Conservation (phyloP, 2,329 filamentous ascomycete genomes). For the Fusarium sp. region DNA sequence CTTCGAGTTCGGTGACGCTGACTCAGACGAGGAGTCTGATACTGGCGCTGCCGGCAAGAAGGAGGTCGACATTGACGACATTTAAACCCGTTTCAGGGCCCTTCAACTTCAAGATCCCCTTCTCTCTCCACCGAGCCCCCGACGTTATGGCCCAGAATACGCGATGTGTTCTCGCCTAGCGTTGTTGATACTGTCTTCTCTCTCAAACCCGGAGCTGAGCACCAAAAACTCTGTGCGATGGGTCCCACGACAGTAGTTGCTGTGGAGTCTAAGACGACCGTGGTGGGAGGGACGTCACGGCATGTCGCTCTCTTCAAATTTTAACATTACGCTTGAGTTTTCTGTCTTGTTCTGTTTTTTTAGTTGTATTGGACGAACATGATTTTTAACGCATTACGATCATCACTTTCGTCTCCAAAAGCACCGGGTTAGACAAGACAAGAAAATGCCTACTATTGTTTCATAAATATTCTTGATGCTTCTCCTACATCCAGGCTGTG, state of each 20-base stretch:
- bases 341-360: slow-evolving; percentile 42
- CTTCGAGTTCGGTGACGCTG: slow-evolving; percentile 99
- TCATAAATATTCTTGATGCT: slow-evolving; percentile 32
- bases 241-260: slow-evolving; percentile 65
- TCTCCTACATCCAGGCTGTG: slow-evolving; percentile 10
- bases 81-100: slow-evolving; percentile 67
- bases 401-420: slow-evolving; percentile 46
- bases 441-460: slow-evolving; percentile 44
- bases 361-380: slow-evolving; percentile 45
- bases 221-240: slow-evolving; percentile 28
- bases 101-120: slow-evolving; percentile 15
- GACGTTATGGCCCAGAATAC: slow-evolving; percentile 33
- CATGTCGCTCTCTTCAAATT: slow-evolving; percentile 52
- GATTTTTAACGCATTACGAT: slow-evolving; percentile 43
- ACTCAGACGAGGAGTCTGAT: slow-evolving; percentile 69
- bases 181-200: slow-evolving; percentile 74
- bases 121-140: slow-evolving; percentile 45
- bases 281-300: slow-evolving; percentile 76
- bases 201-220: slow-evolving; percentile 63
- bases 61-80: slow-evolving; percentile 96
- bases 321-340: slow-evolving; percentile 36
- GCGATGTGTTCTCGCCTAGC: slow-evolving; percentile 21
- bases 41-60: slow-evolving; percentile 73
- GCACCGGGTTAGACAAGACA: slow-evolving; percentile 49
- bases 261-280: slow-evolving; percentile 58